Evolutionary conservation across 1,284 basidiomycete species (phyloP).

Genomic region (Austroboletus niveus): DNA sequence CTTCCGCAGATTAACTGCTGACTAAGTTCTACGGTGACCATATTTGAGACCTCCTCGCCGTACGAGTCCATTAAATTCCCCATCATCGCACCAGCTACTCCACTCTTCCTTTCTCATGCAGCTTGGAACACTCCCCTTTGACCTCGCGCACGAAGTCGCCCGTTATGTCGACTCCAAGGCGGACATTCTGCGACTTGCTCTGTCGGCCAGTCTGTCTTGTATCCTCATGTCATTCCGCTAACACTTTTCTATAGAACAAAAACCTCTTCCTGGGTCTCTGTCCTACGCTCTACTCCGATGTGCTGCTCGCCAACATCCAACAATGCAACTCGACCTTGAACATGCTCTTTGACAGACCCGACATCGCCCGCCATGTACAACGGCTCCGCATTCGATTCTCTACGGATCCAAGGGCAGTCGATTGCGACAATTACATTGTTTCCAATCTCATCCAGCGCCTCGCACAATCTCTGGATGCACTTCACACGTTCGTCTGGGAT

Average conservation of each 20-base stretch:
- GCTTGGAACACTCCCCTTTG: slow-evolving; percentile 46
- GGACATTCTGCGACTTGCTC: slow-evolving; percentile 56
- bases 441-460: slow-evolving; percentile 48
- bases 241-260: slow-evolving; percentile 34
- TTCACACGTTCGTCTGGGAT: slow-evolving; percentile 65
- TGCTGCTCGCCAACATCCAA: slow-evolving; percentile 48
- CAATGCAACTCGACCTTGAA: slow-evolving; percentile 61
- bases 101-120: slow-evolving; percentile 10
- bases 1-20: no score
- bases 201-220: slow-evolving; percentile 45
- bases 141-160: slow-evolving; percentile 65
- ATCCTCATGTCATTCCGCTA: slow-evolving; percentile 16
- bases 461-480: slow-evolving; percentile 54
- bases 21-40: no score
- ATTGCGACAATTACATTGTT: slow-evolving; percentile 35
- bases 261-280: slow-evolving; percentile 49
- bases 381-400: slow-evolving; percentile 47
- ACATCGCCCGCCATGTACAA: slow-evolving; percentile 63
- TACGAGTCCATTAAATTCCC: not conserved
- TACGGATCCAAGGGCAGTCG: not conserved
- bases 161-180: slow-evolving; percentile 46
- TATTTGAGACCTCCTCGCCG: no score
- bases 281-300: slow-evolving; percentile 56
- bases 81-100: not conserved
- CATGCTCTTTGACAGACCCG: slow-evolving; percentile 54